Base-by-base conservation (phyloP, 768 basidiomycete genomes). In the Erythrobasidium yunnanense region DNA sequence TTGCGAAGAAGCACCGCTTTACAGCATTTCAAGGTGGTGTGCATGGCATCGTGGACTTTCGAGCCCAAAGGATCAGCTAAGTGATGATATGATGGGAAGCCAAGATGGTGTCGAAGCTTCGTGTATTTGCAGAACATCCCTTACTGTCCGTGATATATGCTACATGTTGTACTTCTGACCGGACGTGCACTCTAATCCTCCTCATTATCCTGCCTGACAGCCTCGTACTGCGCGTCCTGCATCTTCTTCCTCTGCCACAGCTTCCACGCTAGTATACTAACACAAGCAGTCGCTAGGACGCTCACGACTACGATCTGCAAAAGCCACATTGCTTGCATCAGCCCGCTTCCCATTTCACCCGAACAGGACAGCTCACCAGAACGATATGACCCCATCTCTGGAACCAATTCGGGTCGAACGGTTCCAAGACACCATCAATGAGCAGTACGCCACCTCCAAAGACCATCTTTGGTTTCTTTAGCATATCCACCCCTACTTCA, bases 401-500 rank as follows among this genome's bases (percentile, higher is more conserved):
- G 83, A 86, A 90, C 88, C 88, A 89, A 2, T 85, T 81, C 2
- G 93, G 90, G 66, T 85, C 78, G 75, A 90, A 97, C 33, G 95
- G 95, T 23, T 84, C 73, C 58, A 99, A 78, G 13, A 96, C 79
- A 45, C 81, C 80, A 78, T 95, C 88, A 66, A 97, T 87, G 76
- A 86, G 82, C 66, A 96, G 81, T 38, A 96, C 89, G 2, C 93
- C 93, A 0, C 92, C 93, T 13, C 57, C 66, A 1, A 57, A 80
- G 79, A 11, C 82, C 83, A 6, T 83, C 83, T 55, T 62, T 27
- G 22, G 35, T 34, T 32, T 87, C 87, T 49, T 86, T 84, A 49
- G 87, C 84, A 42, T 87, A 88, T 84, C 85, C 87, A 50, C 82
- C 18, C 51, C 38, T 17, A 2, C 29, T 17, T 35, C 32, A 27